phyloP scores from a whole-genome alignment of 2,329 filamentous ascomycete genomes.

The Thelonectria olida region DNA sequence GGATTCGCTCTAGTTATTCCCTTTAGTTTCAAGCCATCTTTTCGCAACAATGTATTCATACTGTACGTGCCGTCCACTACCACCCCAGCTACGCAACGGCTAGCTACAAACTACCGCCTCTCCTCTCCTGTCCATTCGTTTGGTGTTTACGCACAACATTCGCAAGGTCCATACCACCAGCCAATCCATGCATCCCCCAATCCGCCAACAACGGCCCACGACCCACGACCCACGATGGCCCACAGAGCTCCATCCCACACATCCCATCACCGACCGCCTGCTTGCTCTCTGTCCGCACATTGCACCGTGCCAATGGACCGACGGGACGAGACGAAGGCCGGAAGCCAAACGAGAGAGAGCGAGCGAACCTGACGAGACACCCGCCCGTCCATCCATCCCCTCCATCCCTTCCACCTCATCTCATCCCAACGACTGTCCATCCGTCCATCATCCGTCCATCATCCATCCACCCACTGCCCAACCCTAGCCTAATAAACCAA shows the following conservation, averaged over 20 bases:
- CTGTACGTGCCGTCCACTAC: not conserved
- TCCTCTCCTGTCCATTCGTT: conserved; percentile 26
- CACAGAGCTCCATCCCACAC: conserved; percentile 10
- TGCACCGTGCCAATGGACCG: conserved; percentile 1
- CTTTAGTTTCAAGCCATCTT: conserved; percentile 3
- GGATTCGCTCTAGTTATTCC: conserved; percentile 4
- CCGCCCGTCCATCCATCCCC: not conserved
- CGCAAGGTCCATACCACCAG: no score
- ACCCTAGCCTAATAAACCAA: no score
- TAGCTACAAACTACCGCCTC: not conserved
- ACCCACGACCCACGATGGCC: conserved; percentile 7
- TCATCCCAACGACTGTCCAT: no score
- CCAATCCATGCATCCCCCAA: conserved; percentile 9
- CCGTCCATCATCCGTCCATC: no score
- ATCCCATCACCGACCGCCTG: not conserved
- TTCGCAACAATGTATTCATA: not conserved
- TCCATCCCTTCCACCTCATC: no score
- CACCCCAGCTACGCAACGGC: not conserved
- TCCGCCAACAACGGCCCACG: conserved; percentile 10
- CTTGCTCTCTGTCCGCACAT: conserved; percentile 9
- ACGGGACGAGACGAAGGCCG: conserved; percentile 16
- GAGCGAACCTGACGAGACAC: conserved; percentile 3
- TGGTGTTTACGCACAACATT: no score
- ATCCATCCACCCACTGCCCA: not conserved
- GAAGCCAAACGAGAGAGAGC: not conserved